These are phyloP conservation scores for Paramarasmius palmivorus DNA, from an alignment of 1,284 basidiomycete species.

Conservation along the genomic window DNA sequence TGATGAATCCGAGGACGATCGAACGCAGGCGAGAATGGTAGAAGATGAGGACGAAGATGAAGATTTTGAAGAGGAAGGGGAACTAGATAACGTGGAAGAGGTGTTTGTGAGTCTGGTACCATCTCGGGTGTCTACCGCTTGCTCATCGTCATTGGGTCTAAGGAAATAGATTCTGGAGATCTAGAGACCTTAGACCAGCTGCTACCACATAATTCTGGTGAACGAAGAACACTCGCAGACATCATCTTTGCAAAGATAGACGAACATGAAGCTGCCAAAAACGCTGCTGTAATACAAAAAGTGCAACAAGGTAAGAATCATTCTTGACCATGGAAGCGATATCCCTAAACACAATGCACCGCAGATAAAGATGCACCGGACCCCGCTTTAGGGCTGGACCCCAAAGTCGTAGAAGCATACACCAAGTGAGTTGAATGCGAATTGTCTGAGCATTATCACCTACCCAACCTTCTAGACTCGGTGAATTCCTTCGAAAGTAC, in stretches of 20 bases:
- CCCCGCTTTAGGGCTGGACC: conserved; percentile 91
- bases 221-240: conserved; percentile 89
- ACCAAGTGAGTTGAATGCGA: conserved; percentile 66
- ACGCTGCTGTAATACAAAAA: conserved; percentile 55
- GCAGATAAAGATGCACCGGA: conserved; percentile 71
- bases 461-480: conserved; percentile 59
- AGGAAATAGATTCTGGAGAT: conserved; percentile 92
- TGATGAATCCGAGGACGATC: conserved; percentile 34
- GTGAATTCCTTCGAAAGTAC: conserved; percentile 86
- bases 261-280: conserved; percentile 54
- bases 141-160: conserved; percentile 9
- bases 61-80: conserved; percentile 46
- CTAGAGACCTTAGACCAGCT: conserved; percentile 83
- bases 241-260: conserved; percentile 93
- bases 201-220: conserved; percentile 68
- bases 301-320: conserved; percentile 51
- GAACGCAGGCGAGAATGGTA: conserved; percentile 30
- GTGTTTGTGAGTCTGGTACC: conserved; percentile 59
- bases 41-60: conserved; percentile 54
- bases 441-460: not conserved
- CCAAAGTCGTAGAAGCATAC: conserved; percentile 96
- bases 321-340: conserved; percentile 6
- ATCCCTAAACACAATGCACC: conserved; percentile 1
- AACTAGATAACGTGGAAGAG: conserved; percentile 47
- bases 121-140: too few relatives aligned